Evolutionary conservation across 1,284 basidiomycete genomes (phyloP).

Genomic region (Fomitopsis palustris): DNA sequence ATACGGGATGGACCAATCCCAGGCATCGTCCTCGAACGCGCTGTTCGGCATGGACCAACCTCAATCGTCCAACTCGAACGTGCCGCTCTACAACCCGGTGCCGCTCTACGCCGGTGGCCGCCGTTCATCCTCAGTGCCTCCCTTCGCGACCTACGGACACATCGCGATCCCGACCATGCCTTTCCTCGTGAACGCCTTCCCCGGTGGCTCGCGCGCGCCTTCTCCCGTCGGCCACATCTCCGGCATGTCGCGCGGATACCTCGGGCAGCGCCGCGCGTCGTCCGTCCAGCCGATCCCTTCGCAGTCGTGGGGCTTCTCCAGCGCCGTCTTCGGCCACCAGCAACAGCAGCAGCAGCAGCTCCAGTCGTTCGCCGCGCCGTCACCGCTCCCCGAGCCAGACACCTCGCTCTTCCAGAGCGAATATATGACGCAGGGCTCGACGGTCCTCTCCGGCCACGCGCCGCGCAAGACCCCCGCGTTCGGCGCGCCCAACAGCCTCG

Average conservation of each 20-base stretch:
- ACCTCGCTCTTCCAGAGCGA: slow-evolving; percentile 45
- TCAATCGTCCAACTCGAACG: slow-evolving; percentile 1
- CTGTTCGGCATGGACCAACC: slow-evolving; percentile 5
- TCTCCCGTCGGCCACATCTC: slow-evolving; percentile 45
- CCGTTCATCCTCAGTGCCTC: slow-evolving; percentile 62
- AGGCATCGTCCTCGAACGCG: slow-evolving; percentile 2
- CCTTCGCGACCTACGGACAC: slow-evolving; percentile 41
- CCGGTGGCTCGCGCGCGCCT: slow-evolving; percentile 35
- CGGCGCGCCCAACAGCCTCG: slow-evolving; percentile 21
- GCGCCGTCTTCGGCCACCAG: slow-evolving; percentile 15
- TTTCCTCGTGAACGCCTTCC: slow-evolving; percentile 25
- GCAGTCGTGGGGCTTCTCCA: slow-evolving; percentile 17
- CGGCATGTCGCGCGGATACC: slow-evolving; percentile 33
- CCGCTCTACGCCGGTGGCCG: slow-evolving; percentile 37
- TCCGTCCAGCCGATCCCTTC: slow-evolving; percentile 31
- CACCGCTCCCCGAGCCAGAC: slow-evolving; percentile 49
- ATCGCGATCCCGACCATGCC: slow-evolving; percentile 41
- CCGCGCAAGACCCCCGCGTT: neutral
- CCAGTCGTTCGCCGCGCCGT: slow-evolving; percentile 29
- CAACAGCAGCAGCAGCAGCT: slow-evolving; percentile 11
- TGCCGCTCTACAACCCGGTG: slow-evolving; percentile 6
- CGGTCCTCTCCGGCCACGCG: neutral
- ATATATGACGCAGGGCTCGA: slow-evolving; percentile 16
- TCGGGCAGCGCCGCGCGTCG: slow-evolving; percentile 39
- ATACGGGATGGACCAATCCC: slow-evolving; percentile 5